phyloP scores from a whole-genome alignment of 1,139 yeast species.

The Arxiozyma bovina region DNA sequence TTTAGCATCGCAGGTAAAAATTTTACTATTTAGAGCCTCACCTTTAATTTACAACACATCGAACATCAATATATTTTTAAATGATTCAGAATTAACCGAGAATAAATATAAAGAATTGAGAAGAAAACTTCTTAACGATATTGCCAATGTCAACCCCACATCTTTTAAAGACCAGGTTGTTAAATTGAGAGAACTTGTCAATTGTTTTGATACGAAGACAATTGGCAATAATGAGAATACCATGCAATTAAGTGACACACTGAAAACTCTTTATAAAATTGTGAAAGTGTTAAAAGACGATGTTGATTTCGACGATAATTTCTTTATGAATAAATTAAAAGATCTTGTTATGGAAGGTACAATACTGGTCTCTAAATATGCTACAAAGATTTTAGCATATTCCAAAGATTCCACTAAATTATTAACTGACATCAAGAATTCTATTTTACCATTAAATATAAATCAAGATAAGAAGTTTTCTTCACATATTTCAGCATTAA shows the following conservation, averaged over 20 bases:
- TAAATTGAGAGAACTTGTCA: constrained; percentile 40
- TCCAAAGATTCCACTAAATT: constrained; percentile 37
- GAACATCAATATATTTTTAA: constrained; percentile 48
- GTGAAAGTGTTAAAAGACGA: constrained; percentile 34
- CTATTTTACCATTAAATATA: constrained; percentile 45
- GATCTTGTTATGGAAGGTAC: constrained; percentile 45
- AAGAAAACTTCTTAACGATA: constrained; percentile 43
- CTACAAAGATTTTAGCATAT: constrained; percentile 50
- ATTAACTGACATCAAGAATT: constrained; percentile 35
- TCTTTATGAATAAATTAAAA: constrained; percentile 38
- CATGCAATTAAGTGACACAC: constrained; percentile 30
- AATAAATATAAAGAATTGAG: constrained; percentile 34
- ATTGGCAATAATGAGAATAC: constrained; percentile 14
- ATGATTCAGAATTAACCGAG: constrained; percentile 36
- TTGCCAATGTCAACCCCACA: constrained; percentile 55
- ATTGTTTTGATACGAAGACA: constrained; percentile 23
- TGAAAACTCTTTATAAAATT: constrained; percentile 57
- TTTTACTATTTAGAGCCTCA: constrained; percentile 55
- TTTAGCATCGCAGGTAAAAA: constrained; percentile 44
- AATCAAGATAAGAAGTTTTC: constrained; percentile 35
- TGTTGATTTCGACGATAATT: constrained; percentile 25
- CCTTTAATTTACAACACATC: constrained; percentile 57
- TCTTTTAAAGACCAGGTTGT: constrained; percentile 54
- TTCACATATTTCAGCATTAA: constrained; percentile 51
- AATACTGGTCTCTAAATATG: constrained; percentile 57